phyloP scores from a whole-genome alignment of 495 filamentous ascomycete species.

The Chaetomium cochliodes region DNA sequence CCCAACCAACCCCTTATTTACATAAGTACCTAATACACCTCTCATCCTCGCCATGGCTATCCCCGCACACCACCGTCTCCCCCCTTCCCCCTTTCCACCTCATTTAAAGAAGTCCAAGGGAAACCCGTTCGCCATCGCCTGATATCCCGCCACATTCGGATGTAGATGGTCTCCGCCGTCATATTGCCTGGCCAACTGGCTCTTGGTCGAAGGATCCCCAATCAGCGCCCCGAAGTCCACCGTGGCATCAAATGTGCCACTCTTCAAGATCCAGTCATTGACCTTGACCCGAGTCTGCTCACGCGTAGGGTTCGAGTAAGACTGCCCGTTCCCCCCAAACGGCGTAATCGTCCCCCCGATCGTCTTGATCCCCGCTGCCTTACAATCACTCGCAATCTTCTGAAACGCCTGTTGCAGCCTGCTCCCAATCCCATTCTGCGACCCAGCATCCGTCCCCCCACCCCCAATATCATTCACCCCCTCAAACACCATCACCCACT shows the following conservation, averaged over 20 bases:
- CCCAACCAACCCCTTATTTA: conserved; percentile 2
- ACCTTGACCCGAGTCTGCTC: conserved; percentile 58
- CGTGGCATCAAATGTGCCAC: conserved; percentile 58
- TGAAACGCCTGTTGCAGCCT: conserved; percentile 56
- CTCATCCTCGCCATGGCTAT: neutral
- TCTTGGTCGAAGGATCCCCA: conserved; percentile 48
- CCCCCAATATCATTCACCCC: conserved; percentile 70
- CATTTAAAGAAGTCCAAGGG: conserved; percentile 54
- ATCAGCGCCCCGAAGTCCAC: conserved; percentile 64
- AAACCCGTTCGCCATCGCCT: conserved; percentile 61
- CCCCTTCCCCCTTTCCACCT: neutral
- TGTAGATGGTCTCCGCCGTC: conserved; percentile 72
- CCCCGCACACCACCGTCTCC: neutral
- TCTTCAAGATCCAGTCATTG: conserved; percentile 62
- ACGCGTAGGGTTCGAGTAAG: conserved; percentile 55
- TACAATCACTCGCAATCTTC: conserved; percentile 58
- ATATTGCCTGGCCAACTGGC: conserved; percentile 49
- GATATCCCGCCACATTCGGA: conserved; percentile 64
- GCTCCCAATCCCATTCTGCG: conserved; percentile 53
- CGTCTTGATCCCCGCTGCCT: conserved; percentile 54
- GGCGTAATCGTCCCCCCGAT: conserved; percentile 70
- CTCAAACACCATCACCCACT: conserved; percentile 67
- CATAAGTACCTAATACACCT: neutral
- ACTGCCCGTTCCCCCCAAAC: conserved; percentile 51
- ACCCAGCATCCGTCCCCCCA: conserved; percentile 44